Conservation (phyloP, 2,329 filamentous ascomycete genomes). For the Colletotrichum eremochloae region DNA sequence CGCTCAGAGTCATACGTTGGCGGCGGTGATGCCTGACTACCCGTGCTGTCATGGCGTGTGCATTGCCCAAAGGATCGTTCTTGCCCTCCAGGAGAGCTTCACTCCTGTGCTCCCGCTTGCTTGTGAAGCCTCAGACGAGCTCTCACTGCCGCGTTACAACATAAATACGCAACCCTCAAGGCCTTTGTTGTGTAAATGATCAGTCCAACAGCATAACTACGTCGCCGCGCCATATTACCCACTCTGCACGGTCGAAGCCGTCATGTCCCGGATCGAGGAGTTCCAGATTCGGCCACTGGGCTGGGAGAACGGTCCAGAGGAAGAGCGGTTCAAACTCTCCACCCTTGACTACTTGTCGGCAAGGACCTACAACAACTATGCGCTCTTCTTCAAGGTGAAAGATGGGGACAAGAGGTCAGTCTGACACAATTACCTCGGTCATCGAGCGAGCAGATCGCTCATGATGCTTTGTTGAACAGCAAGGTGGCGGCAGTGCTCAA, state of each 20-base stretch:
- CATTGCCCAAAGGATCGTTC: no score
- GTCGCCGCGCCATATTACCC: neutral
- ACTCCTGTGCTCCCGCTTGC: accelerated
- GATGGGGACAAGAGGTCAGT: constrained; percentile 48
- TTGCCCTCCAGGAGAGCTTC: no score
- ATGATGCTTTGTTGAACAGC: neutral
- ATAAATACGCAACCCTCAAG: neutral
- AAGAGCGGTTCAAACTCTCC: constrained; percentile 54
- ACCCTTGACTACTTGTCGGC: constrained; percentile 53
- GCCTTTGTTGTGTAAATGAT: neutral
- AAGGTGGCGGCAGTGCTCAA: constrained; percentile 48
- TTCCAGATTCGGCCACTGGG: constrained; percentile 51
- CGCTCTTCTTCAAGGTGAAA: constrained; percentile 54
- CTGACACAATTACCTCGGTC: no score
- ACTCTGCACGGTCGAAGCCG: no score
- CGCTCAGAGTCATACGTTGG: no score
- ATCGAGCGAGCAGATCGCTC: neutral
- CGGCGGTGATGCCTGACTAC: no score
- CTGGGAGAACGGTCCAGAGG: constrained; percentile 54
- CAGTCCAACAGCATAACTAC: neutral
- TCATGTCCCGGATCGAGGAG: constrained; percentile 49
- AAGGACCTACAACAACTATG: constrained; percentile 55
- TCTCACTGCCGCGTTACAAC: neutral
- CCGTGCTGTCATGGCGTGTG: no score
- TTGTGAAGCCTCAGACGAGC: neutral